Evolutionary conservation across 176 grass and related monocot species (phyloP).

Genomic region (Oryza punctata): DNA sequence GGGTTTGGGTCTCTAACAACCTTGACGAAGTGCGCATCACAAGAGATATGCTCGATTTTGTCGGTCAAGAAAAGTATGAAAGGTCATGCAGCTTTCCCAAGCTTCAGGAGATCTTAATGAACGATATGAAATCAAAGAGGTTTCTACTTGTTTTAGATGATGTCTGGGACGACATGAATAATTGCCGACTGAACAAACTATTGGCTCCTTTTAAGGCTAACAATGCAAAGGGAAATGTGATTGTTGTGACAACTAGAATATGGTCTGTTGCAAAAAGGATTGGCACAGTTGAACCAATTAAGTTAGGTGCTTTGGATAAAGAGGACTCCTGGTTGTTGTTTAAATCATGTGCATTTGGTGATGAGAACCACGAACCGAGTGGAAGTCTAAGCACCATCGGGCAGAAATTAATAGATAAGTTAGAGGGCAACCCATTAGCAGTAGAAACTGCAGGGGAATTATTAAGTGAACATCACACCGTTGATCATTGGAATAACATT

Average conservation of each 20-base stretch:
- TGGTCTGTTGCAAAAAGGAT: slow-evolving; percentile 23
- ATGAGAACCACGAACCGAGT: no score
- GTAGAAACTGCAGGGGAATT: no score
- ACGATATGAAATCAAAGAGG: neutral
- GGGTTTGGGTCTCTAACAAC: slow-evolving; percentile 14
- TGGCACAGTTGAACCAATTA: neutral
- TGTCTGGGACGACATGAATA: slow-evolving; percentile 19
- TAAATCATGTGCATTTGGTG: no score
- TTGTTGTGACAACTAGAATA: slow-evolving; percentile 32
- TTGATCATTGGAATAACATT: slow-evolving; percentile 33
- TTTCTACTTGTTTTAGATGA: slow-evolving; percentile 43
- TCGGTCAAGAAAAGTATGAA: neutral
- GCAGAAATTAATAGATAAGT: no score
- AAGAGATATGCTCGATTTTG: slow-evolving; percentile 23
- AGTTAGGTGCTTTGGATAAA: slow-evolving; percentile 1
- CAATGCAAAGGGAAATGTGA: neutral
- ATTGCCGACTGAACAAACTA: neutral
- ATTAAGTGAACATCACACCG: no score
- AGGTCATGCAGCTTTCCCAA: neutral
- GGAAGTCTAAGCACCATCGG: no score
- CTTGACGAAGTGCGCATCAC: slow-evolving; percentile 5
- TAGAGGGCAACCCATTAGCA: no score
- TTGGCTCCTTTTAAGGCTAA: neutral
- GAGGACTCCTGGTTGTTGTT: no score
- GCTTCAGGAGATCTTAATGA: slow-evolving; percentile 10